These are phyloP conservation scores for Xylariaceae sp. DNA, from an alignment of 2,329 filamentous ascomycete species.

Conservation along the genomic window DNA sequence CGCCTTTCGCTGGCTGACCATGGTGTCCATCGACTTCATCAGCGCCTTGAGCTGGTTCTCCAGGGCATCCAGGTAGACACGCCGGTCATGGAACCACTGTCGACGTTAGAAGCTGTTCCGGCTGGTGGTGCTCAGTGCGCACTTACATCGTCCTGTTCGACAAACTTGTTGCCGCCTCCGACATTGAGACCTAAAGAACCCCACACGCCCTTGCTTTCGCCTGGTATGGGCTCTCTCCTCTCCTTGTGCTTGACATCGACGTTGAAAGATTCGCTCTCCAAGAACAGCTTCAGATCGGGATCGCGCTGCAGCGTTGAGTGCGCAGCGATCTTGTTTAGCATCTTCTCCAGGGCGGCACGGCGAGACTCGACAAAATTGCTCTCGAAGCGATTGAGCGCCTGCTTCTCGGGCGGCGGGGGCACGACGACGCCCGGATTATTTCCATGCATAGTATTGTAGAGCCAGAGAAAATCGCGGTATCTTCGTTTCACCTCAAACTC, in stretches of 20 bases:
- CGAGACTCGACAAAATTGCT: constrained; percentile 93
- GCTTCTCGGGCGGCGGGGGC: constrained; percentile 93
- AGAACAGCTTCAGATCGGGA: constrained; percentile 86
- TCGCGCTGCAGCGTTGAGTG: constrained; percentile 91
- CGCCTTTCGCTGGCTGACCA: constrained; percentile 85
- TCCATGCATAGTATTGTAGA: constrained; percentile 87
- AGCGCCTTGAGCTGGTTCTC: constrained; percentile 86
- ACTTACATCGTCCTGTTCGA: constrained; percentile 91
- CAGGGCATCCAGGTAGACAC: constrained; percentile 86
- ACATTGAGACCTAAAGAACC: constrained; percentile 75
- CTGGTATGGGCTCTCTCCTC: constrained; percentile 74
- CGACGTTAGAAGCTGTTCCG: constrained; percentile 9
- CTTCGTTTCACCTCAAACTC: constrained; percentile 91
- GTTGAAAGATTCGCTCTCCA: constrained; percentile 94
- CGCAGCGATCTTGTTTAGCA: constrained; percentile 91
- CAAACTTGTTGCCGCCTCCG: constrained; percentile 76
- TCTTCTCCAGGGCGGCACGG: constrained; percentile 85
- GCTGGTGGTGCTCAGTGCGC: background rate
- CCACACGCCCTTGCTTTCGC: constrained; percentile 89
- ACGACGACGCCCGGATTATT: constrained; percentile 95
- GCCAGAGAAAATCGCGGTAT: constrained; percentile 95
- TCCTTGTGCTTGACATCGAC: constrained; percentile 98
- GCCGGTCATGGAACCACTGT: constrained; percentile 96
- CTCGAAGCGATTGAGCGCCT: constrained; percentile 92
- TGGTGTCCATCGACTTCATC: constrained; percentile 87